Evolutionary conservation across 495 filamentous ascomycete genomes (phyloP).

Genomic region (Lepidopterella palustris): DNA sequence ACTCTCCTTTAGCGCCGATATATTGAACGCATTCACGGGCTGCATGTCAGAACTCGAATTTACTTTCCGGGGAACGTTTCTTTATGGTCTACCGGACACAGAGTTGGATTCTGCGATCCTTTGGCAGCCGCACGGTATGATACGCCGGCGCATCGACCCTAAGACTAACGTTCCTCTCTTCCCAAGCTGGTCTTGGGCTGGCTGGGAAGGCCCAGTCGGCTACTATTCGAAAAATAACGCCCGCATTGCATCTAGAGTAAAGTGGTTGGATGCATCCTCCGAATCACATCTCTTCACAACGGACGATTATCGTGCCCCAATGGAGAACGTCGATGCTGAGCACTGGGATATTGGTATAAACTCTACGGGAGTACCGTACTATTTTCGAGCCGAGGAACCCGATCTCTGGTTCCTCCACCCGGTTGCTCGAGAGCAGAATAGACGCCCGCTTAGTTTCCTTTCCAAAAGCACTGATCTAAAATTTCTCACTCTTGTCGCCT

Average conservation of each 20-base stretch:
- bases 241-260: too few species aligned
- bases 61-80: conserved; percentile 1
- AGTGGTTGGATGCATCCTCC: too few species aligned
- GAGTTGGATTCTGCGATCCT: conserved; percentile 2
- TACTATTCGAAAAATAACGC: background rate
- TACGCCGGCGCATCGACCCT: background rate
- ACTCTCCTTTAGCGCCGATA: background rate
- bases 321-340: background rate
- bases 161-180: background rate
- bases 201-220: background rate
- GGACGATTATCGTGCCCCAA: background rate
- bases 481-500: background rate
- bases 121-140: background rate
- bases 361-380: background rate
- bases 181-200: background rate
- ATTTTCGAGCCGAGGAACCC: background rate
- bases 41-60: background rate
- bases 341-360: background rate
- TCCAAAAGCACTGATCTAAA: background rate
- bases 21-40: background rate
- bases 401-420: background rate
- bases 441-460: background rate
- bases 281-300: background rate
- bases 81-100: conserved; percentile 3
- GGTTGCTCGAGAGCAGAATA: background rate